Conservation (phyloP, 1,139 yeast species). For the Saccharomyces hybrid region DNA sequence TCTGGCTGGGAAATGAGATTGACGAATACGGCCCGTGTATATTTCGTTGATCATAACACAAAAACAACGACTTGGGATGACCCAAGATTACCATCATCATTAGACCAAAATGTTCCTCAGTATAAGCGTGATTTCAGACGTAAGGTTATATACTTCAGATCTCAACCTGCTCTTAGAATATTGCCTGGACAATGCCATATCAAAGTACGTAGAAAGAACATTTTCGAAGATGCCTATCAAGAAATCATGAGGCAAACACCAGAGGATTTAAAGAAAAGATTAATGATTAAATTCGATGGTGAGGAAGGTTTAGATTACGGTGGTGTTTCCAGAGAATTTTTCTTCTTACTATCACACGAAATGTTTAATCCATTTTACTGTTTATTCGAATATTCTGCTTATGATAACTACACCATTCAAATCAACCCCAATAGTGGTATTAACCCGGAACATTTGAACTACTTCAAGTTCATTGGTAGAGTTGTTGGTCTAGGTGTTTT, state of each 20-base stretch:
- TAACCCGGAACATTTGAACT: conserved; percentile 95
- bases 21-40: conserved; percentile 95
- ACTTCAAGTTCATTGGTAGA: conserved; percentile 96
- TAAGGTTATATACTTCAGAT: conserved; percentile 91
- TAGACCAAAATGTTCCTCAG: conserved; percentile 97
- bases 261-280: conserved; percentile 90
- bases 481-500: conserved; percentile 96
- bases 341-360: conserved; percentile 91
- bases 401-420: conserved; percentile 94
- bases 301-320: conserved; percentile 99
- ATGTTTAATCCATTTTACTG: conserved; percentile 98
- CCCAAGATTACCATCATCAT: conserved; percentile 92
- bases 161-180: conserved; percentile 95
- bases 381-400: conserved; percentile 92
- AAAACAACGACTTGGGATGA: conserved; percentile 99
- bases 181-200: conserved; percentile 98
- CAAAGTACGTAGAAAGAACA: conserved; percentile 92
- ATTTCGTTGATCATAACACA: conserved; percentile 96
- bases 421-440: conserved; percentile 97
- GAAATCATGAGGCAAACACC: conserved; percentile 98
- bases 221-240: conserved; percentile 94
- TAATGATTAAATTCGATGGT: conserved; percentile 97
- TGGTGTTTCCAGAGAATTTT: conserved; percentile 97
- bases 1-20: conserved; percentile 99
- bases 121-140: conserved; percentile 98